Evolutionary conservation across 164 flowering plant genomes (phyloP).

Genomic region (Macadamia integrifolia): DNA sequence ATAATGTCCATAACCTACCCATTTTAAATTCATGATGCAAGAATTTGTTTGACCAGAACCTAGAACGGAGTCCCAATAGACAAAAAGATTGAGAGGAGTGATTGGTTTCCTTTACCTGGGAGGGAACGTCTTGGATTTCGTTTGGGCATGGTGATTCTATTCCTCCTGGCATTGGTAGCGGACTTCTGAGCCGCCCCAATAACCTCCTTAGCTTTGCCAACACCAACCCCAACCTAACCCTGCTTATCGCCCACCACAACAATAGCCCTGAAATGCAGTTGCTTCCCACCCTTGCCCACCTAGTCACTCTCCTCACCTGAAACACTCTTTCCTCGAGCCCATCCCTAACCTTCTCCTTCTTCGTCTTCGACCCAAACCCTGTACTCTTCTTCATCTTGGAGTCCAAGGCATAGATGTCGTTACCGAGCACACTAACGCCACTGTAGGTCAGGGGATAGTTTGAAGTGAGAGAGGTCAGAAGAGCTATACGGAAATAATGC

Average conservation of each 20-base stretch:
- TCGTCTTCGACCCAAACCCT: constrained; percentile 41
- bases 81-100: not conserved
- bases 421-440: constrained; percentile 63
- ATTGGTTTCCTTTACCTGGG: constrained; percentile 47
- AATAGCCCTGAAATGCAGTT: constrained; percentile 69
- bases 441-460: constrained; percentile 34
- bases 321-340: constrained; percentile 90
- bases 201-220: constrained; percentile 90
- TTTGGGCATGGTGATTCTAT: constrained; percentile 71
- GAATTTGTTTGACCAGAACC: not conserved
- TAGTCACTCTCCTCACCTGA: constrained; percentile 92
- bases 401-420: constrained; percentile 67
- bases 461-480: constrained; percentile 11
- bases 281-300: constrained; percentile 97
- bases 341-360: constrained; percentile 68
- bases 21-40: not conserved
- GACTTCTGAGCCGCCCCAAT: constrained; percentile 74
- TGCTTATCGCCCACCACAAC: constrained; percentile 90
- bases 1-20: not conserved
- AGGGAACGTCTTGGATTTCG: constrained; percentile 80
- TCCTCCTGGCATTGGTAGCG: constrained; percentile 71
- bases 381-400: constrained; percentile 49
- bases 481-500: constrained; percentile 17
- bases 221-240: constrained; percentile 93
- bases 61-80: not conserved